Evolutionary conservation across 345 rosid species (phyloP).

Genomic region (Arabidopsis suecica): DNA sequence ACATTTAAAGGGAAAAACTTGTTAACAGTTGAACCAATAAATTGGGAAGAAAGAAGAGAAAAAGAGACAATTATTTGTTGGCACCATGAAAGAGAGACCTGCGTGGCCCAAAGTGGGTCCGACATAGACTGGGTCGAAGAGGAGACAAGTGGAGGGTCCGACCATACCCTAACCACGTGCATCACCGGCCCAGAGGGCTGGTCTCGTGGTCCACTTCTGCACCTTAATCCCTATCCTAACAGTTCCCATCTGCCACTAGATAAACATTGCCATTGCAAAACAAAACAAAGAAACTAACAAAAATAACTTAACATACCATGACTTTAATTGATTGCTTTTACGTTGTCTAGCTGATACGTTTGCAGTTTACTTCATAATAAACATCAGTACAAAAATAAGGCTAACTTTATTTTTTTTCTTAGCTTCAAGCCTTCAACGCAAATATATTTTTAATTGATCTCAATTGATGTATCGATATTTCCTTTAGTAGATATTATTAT

Average conservation of each 20-base stretch:
- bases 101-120: constrained; percentile 45
- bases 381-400: not conserved
- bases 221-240: constrained; percentile 37
- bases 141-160: constrained; percentile 51
- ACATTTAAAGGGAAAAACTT: constrained; percentile 30
- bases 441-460: not conserved
- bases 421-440: not conserved
- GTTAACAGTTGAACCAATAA: constrained; percentile 38
- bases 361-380: not conserved
- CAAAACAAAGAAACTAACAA: not conserved
- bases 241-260: constrained; percentile 36
- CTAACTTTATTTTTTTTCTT: not conserved
- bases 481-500: not conserved
- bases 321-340: not conserved
- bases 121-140: constrained; percentile 26
- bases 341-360: not conserved
- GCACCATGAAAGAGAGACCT: constrained; percentile 32
- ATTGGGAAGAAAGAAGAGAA: constrained; percentile 22
- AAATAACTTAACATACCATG: constrained; percentile 12
- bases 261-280: constrained; percentile 1
- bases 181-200: constrained; percentile 49
- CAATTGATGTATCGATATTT: not conserved
- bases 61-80: constrained; percentile 14
- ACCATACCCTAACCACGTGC: constrained; percentile 59
- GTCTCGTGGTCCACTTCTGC: constrained; percentile 48